Evolutionary conservation across 2,329 filamentous ascomycete species (phyloP).

Genomic region (Colletotrichum navitas): DNA sequence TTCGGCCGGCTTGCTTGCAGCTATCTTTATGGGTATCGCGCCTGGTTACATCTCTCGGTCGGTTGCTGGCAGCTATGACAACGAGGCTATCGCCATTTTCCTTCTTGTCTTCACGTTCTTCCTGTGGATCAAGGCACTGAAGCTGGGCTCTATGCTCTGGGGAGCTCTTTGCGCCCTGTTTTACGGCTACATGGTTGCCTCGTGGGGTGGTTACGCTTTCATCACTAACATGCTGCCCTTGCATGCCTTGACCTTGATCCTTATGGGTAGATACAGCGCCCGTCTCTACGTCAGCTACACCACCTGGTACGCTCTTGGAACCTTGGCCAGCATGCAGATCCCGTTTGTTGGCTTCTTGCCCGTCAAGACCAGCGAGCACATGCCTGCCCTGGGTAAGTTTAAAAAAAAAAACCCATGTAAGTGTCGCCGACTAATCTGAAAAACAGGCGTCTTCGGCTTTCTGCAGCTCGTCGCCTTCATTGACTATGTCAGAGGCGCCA

Average conservation of each 20-base stretch:
- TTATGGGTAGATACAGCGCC: conserved; percentile 96
- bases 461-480: conserved; percentile 94
- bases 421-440: conserved; percentile 39
- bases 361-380: conserved; percentile 97
- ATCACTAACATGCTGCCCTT: conserved; percentile 97
- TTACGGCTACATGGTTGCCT: conserved; percentile 99
- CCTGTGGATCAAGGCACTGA: conserved; percentile 98
- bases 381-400: conserved; percentile 89
- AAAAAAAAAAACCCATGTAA: neutral
- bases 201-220: conserved; percentile 99
- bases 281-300: conserved; percentile 96
- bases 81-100: conserved; percentile 99
- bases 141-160: conserved; percentile 97
- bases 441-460: conserved; percentile 89
- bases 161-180: conserved; percentile 93
- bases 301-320: conserved; percentile 97
- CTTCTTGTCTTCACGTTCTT: conserved; percentile 98
- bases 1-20: conserved; percentile 93
- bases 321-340: conserved; percentile 98
- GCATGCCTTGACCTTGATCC: conserved; percentile 92
- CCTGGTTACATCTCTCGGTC: conserved; percentile 98
- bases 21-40: conserved; percentile 96
- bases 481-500: conserved; percentile 88
- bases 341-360: conserved; percentile 98
- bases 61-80: conserved; percentile 98